Conservation (phyloP, 169 alveolate genomes). For the Plasmodium adleri region DNA sequence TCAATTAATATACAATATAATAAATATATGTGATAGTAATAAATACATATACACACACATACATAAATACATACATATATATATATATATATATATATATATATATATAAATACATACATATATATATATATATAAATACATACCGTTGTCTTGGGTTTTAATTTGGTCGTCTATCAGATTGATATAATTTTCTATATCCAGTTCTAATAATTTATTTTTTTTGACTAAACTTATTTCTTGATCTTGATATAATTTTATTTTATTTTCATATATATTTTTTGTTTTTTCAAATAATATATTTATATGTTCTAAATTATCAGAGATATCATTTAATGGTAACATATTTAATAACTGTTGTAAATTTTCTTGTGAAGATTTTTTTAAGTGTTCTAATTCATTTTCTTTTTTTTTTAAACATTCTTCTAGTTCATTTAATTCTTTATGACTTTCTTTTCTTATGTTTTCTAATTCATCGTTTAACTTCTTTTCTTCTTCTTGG, state of each 20-base stretch:
- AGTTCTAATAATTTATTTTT: slow-evolving; percentile 36
- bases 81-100: too few species aligned
- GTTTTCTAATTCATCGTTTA: slow-evolving; percentile 56
- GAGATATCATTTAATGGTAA: slow-evolving; percentile 47
- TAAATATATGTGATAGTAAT: too few species aligned
- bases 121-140: too few species aligned
- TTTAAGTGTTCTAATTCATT: slow-evolving; percentile 37
- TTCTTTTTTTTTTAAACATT: slow-evolving; percentile 25
- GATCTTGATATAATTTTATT: slow-evolving; percentile 49
- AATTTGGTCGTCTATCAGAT: slow-evolving; percentile 44
- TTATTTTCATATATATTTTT: slow-evolving; percentile 63
- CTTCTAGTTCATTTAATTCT: slow-evolving; percentile 29
- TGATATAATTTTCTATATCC: slow-evolving; percentile 49
- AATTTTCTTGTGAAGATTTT: slow-evolving; percentile 32
- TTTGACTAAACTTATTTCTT: slow-evolving; percentile 38
- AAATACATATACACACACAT: too few species aligned
- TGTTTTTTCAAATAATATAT: slow-evolving; percentile 58
- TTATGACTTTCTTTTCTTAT: slow-evolving; percentile 51
- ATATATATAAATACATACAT: too few species aligned
- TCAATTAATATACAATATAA: too few species aligned
- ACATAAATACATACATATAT: too few species aligned
- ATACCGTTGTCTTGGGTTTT: slow-evolving; percentile 23
- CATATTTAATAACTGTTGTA: slow-evolving; percentile 20
- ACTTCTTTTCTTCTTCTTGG: slow-evolving; percentile 60
- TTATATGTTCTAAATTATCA: slow-evolving; percentile 47